Evolutionary conservation across 495 filamentous ascomycete genomes (phyloP).

Genomic region (Podospora bellae-mahoneyi): DNA sequence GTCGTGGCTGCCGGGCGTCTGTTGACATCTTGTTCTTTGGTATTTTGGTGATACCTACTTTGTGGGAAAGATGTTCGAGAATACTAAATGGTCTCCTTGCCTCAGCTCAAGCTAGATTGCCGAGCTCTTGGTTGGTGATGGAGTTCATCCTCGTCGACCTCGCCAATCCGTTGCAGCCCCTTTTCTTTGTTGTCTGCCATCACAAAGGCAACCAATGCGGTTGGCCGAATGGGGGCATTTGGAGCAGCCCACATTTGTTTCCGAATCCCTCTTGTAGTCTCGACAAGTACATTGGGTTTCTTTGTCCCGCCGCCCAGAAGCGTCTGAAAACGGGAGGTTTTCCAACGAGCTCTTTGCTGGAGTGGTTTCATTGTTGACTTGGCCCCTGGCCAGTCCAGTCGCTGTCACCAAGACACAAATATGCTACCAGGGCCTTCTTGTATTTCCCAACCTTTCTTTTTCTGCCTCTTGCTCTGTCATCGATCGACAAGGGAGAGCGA

Average conservation of each 20-base stretch:
- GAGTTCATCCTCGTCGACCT: background rate
- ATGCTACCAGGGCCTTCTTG: background rate
- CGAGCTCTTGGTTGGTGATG: background rate
- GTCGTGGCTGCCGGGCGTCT: background rate
- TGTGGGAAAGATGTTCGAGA: background rate
- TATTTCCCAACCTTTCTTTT: background rate
- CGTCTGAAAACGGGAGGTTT: constrained; percentile 11
- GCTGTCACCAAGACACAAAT: background rate
- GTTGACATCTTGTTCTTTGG: constrained; percentile 1
- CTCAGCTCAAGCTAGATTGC: background rate
- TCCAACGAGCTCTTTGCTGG: background rate
- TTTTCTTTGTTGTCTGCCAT: background rate
- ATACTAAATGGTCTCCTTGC: background rate
- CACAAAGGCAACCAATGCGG: constrained; percentile 1
- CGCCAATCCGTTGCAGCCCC: background rate
- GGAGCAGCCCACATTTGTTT: background rate
- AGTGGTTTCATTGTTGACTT: constrained; percentile 1
- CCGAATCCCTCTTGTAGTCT: background rate
- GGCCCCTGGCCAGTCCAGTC: constrained; percentile 3
- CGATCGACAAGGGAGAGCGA: background rate
- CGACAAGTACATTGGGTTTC: background rate
- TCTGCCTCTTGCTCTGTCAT: background rate
- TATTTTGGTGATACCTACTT: background rate
- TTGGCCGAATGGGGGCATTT: constrained; percentile 2
- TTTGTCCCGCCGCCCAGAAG: background rate